Base-by-base conservation (phyloP, 352 stramenopile species). In the Globisporangium camurandrum region DNA sequence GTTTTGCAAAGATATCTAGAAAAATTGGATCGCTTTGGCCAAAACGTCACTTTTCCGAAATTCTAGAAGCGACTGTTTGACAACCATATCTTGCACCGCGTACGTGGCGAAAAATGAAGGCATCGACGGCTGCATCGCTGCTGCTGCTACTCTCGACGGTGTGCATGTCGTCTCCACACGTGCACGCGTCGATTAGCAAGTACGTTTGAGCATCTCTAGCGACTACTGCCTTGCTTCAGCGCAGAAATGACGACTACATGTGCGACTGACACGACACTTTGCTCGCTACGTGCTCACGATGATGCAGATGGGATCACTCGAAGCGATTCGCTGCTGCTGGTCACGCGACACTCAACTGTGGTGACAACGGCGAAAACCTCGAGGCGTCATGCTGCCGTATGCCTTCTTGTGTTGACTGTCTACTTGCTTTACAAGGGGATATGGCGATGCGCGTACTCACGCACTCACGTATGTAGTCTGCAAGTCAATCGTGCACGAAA, bases 401-500 rank as follows among this genome's bases (percentile, higher is more conserved):
- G 80, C n/a, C n/a, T n/a, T 75, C 20, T 17, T 27, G 23, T 30
- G 4, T 19, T 19, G 5, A 33, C 23, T 27, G 3, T 8, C 22
- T 37, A 16, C n/a, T 3, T 17, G 7, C 37, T 1, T 23, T 16
- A 27, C 16, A 42, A 23, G 36, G 17, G 17, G 36, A 14, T 34
- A 39, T 9, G 16, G 37, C 19, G 9, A 30, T 11, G 30, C 8
- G 39, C 20, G 36, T 20, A 34, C 26, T 33, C 17, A 26, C 8
- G 8, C 7, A 44, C 20, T 20, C 6, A 24, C n/a, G 22, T 1
- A 30, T 46, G n/a, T 47, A 91, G 80, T 93, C 30, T 93, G 81
- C 67, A 81, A 80, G 61, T 83, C 74, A 20, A 89, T 93, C 47
- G 76, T 93, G 45, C 69, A 75, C 48, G 72, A 88, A 53, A 88